Evolutionary conservation across 2,329 filamentous ascomycete species (phyloP), one percentile per base, ranked within the genome.

Genomic region (Cercospora zeae-maydis): DNA sequence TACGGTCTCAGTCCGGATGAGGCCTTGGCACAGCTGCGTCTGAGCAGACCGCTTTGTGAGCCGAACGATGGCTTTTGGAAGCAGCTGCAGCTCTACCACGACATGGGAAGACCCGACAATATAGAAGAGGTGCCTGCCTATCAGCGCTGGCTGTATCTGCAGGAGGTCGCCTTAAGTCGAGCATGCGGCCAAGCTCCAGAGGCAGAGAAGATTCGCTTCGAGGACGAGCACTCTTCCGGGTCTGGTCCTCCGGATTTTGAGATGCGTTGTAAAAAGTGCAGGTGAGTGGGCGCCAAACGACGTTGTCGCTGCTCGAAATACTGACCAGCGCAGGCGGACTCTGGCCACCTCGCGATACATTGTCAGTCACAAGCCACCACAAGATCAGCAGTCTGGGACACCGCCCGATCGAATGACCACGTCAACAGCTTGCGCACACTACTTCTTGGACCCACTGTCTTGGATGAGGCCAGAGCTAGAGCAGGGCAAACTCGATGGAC

Each of bases 401-500:
- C 39, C 58, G 19, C 63, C 34, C 11, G 63, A 64, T 51, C 51
- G 59, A 62, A 69, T 58, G 67, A 60, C 69, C 52, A 70, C 74
- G 3, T 74, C 79, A 39, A 68, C 73, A 14, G 74, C 79, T 34
- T 99, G 95, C 72, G 88, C 89, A 19, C 93, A 98, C 76, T 86
- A 93, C 75, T 98, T 97, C 77, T 78, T 98, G 67, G 92, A 98
- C 72, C 92, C 95, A 0, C 81, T 99, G 34, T 91, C 91, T 13
- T 99, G 95, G 95, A 99, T 99, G 95, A 87, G 90, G 6, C 81
- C 87, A 0, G 88, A 88, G 71, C 85, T 99, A n/a, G 90, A 93
- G 70, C 84, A 90, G 71, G 92, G 91, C 30, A 86, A 88, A 65
- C 82, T 98, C 24, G 91, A 93, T 64, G 95, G 95, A 24, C 87